Evolutionary conservation across 1,284 basidiomycete genomes (phyloP).

Genomic region (Sphagnurus paluster): DNA sequence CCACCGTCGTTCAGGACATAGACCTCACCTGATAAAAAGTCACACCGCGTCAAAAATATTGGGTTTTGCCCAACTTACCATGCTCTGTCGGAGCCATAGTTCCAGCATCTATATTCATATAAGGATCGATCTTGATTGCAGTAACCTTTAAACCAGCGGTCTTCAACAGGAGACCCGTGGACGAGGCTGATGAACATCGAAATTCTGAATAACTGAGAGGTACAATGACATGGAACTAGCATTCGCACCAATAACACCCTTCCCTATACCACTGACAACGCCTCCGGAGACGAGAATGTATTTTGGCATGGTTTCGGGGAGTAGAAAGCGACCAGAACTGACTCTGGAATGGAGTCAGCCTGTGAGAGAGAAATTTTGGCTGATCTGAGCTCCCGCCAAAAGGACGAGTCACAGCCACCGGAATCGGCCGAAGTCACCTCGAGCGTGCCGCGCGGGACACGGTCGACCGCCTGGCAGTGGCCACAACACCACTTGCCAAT

Average conservation of each 20-base stretch:
- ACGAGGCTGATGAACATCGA: conserved; percentile 69
- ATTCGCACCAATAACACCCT: conserved; percentile 87
- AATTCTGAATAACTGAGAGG: conserved; percentile 11
- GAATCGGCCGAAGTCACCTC: too few relatives aligned
- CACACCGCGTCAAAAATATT: conserved; percentile 24
- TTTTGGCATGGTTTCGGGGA: conserved; percentile 63
- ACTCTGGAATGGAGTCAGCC: neutral
- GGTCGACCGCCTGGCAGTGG: too few relatives aligned
- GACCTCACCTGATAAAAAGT: conserved; percentile 76
- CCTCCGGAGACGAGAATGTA: conserved; percentile 91
- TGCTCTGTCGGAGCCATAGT: conserved; percentile 99
- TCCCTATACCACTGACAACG: conserved; percentile 92
- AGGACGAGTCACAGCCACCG: too few relatives aligned
- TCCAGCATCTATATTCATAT: conserved; percentile 99
- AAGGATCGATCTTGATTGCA: conserved; percentile 99
- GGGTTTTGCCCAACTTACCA: conserved; percentile 52
- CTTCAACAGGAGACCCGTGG: conserved; percentile 94
- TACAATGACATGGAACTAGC: conserved; percentile 12
- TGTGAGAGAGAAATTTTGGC: conserved; percentile 13
- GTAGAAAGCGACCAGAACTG: conserved; percentile 4
- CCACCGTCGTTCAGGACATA: conserved; percentile 99
- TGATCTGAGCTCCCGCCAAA: too few relatives aligned
- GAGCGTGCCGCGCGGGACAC: too few relatives aligned
- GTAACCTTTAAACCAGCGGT: conserved; percentile 96
- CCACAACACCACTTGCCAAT: neutral